Base-by-base conservation (phyloP, 1,284 basidiomycete species). In the Cerioporus squamosus region DNA sequence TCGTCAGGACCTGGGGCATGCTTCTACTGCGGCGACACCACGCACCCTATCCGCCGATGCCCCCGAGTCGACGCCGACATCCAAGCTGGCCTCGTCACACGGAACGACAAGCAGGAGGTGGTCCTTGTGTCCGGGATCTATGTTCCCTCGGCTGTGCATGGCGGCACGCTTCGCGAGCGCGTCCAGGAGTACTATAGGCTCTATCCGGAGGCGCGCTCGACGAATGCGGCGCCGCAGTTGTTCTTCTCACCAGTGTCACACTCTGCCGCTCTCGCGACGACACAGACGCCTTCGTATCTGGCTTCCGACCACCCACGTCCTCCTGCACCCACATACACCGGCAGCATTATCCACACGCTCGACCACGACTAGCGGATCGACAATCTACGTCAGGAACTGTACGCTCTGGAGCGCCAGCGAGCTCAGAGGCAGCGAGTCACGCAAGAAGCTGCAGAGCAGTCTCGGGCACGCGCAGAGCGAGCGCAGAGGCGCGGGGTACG, bases 1-100 rank as follows among this genome's bases (percentile, higher is more conserved):
- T 22, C 22, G 4, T 12, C 22, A 17, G 31, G 29, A n/a, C 26
- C 26, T 29, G 6, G 26, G 26, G 26, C 26, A 1, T 55, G 54
- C 18, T 33, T 48, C 40, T 52, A 60, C 59, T 58, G 56, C 22
- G 40, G 45, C 42, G 51, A 31, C 3, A 2, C 31, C n/a, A 17
- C 15, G 3, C 51, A 61, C 42, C 3, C n/a, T 7, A 59, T 59
- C 29, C 49, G 51, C 4, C 12, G 24, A 2, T 61, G 59, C 40
- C 59, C 51, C 1, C 29, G 15, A 8, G 44, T 62, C 22, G 53
- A 54, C 20, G 38, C 18, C 0, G 61, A 62, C 51, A 62, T 52
- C 5, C 8, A 36, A 1, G 54, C 53, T 1, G 54, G 57, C 8
- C 38, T 51, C 0, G 36, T 54, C 22, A 36, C 5, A 9, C 26